Evolutionary conservation across 257 asterid genomes (phyloP).

Genomic region (Mentha longifolia): DNA sequence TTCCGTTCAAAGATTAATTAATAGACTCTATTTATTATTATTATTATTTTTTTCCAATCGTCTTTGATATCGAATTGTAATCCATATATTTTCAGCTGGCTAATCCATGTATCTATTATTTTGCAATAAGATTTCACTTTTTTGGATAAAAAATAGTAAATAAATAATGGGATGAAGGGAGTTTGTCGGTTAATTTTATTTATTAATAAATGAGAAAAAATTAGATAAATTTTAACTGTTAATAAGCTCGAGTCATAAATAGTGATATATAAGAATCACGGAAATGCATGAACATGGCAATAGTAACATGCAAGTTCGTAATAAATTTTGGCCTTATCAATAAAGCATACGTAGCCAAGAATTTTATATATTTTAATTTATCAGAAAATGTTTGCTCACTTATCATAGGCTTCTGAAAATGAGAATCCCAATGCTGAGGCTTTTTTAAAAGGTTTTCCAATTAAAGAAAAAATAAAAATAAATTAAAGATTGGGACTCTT

Average conservation of each 20-base stretch:
- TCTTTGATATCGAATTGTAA: too few relatives aligned
- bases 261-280: not conserved
- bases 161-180: too few relatives aligned
- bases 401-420: constrained; percentile 49
- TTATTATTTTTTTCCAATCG: too few relatives aligned
- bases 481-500: constrained; percentile 37
- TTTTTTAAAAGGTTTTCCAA: constrained; percentile 36
- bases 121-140: too few relatives aligned
- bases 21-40: too few relatives aligned
- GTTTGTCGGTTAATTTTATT: too few relatives aligned
- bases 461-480: constrained; percentile 35
- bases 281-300: constrained; percentile 45
- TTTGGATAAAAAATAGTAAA: not conserved
- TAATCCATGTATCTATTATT: too few relatives aligned
- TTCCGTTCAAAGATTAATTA: too few relatives aligned
- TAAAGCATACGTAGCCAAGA: constrained; percentile 21
- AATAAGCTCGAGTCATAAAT: not conserved
- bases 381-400: constrained; percentile 27
- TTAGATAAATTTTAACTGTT: too few relatives aligned
- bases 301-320: constrained; percentile 38
- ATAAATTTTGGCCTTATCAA: constrained; percentile 38
- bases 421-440: constrained; percentile 61
- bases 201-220: too few relatives aligned
- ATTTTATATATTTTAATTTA: not conserved
- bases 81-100: too few relatives aligned